Evolutionary conservation across 805 yeast genomes (phyloP).

Genomic region (Isabelozyma pseudorhagii): DNA sequence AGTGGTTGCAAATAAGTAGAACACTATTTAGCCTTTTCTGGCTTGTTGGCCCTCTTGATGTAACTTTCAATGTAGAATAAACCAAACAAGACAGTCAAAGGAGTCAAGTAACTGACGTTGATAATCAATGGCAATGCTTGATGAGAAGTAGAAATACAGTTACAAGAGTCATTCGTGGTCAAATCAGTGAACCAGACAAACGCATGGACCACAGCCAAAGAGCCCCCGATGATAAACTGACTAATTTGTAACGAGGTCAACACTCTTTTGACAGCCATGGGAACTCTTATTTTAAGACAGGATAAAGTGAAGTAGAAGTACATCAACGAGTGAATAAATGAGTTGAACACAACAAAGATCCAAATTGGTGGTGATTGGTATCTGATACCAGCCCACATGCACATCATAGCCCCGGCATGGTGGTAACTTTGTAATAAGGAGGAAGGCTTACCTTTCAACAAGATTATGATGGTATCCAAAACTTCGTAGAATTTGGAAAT

Average conservation of each 20-base stretch:
- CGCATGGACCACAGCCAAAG: conserved; percentile 61
- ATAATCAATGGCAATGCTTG: conserved; percentile 61
- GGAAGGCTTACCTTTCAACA: conserved; percentile 65
- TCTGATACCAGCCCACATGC: conserved; percentile 78
- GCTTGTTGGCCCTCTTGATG: conserved; percentile 19
- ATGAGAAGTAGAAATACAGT: conserved; percentile 56
- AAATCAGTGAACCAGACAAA: conserved; percentile 59
- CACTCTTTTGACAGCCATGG: conserved; percentile 51
- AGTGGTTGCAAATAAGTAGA: too few species aligned
- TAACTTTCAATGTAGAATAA: conserved; percentile 64
- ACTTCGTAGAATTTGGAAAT: conserved; percentile 71
- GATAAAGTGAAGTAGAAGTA: conserved; percentile 65
- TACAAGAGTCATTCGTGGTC: conserved; percentile 33
- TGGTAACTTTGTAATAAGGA: conserved; percentile 70
- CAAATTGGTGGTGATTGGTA: conserved; percentile 73
- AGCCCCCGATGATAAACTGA: conserved; percentile 68
- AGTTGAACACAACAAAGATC: conserved; percentile 77
- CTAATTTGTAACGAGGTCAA: conserved; percentile 66
- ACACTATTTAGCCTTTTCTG: background rate
- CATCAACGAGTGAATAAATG: conserved; percentile 75
- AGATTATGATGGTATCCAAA: conserved; percentile 62
- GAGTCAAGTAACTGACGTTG: conserved; percentile 64
- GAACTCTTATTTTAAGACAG: conserved; percentile 57
- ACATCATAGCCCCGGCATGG: conserved; percentile 77
- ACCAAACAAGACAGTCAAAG: conserved; percentile 63